These are phyloP conservation scores for Gypsophila paniculata DNA, from an alignment of 179 eudicot species.

Conservation along the genomic window DNA sequence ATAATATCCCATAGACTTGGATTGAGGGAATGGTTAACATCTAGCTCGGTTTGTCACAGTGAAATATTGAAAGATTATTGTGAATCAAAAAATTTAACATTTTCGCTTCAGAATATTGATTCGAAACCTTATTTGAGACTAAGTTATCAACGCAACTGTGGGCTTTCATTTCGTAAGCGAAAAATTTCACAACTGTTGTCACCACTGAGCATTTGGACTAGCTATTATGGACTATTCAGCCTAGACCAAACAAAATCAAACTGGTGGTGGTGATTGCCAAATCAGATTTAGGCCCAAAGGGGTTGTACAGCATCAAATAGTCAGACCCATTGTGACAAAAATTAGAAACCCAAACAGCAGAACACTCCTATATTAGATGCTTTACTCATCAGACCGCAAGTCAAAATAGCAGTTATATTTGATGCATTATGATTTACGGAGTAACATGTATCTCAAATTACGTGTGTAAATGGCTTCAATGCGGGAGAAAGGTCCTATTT, in stretches of 20 bases:
- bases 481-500: conserved; percentile 8
- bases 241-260: background rate
- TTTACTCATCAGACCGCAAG: background rate
- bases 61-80: background rate
- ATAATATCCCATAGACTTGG: background rate
- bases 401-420: background rate
- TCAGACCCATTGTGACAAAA: background rate
- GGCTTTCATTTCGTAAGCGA: too few species aligned
- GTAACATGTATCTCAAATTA: background rate
- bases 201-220: background rate
- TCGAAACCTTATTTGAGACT: too few species aligned
- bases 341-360: background rate
- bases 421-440: background rate
- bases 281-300: background rate
- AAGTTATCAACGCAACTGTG: too few species aligned
- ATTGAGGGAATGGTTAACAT: background rate
- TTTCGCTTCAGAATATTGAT: too few species aligned
- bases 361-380: background rate
- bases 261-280: background rate
- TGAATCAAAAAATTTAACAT: background rate
- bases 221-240: background rate
- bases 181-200: too few species aligned
- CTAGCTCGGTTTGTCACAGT: background rate
- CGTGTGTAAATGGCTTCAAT: conserved; percentile 3
- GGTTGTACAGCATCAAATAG: background rate